These are phyloP conservation scores for Fraxinus angustifolia DNA, from an alignment of 305 asterid species.

Conservation along the genomic window DNA sequence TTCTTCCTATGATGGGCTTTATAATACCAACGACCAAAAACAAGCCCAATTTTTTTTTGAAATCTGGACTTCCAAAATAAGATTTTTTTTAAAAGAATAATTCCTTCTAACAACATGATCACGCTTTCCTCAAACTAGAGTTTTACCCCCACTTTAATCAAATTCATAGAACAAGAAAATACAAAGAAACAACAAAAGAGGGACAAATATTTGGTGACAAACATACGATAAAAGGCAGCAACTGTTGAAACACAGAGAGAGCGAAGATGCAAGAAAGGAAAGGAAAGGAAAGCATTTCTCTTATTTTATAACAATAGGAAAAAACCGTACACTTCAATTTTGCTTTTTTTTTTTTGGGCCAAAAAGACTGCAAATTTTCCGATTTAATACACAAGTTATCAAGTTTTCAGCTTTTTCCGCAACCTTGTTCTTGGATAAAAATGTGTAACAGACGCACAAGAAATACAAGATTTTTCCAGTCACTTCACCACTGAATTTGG, in stretches of 20 bases:
- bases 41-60: not conserved
- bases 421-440: constrained; percentile 6
- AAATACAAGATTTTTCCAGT: not conserved
- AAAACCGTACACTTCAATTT: not conserved
- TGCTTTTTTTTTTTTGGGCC: not conserved
- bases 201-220: constrained; percentile 5
- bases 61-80: no score
- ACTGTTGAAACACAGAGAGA: not conserved
- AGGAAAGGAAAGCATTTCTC: not conserved
- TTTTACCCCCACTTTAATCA: not conserved
- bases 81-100: no score
- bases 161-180: not conserved
- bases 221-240: constrained; percentile 2
- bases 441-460: not conserved
- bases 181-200: not conserved
- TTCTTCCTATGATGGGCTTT: not conserved
- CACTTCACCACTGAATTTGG: constrained; percentile 8
- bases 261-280: not conserved
- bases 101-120: no score
- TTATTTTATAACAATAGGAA: no score
- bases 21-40: not conserved
- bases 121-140: no score
- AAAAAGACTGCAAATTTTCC: not conserved
- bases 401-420: constrained; percentile 27
- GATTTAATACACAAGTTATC: not conserved